Conservation (phyloP, 768 basidiomycete species). For the Suillus clintonianus region DNA sequence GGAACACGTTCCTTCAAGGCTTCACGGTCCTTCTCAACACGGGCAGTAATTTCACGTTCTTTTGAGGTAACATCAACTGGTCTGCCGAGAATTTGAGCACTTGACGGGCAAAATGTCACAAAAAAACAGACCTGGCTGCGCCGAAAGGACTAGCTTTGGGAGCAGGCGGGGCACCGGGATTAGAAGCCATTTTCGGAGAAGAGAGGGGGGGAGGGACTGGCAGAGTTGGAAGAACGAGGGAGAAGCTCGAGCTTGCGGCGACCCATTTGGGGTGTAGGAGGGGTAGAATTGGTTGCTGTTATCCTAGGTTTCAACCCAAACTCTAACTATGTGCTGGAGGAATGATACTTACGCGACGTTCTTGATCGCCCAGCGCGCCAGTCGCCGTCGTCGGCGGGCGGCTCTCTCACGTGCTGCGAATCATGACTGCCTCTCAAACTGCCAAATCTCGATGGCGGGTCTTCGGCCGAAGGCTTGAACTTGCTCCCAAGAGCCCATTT, state of each 20-base stretch:
- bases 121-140: slow-evolving; percentile 62
- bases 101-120: not conserved
- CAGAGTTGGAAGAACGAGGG: slow-evolving; percentile 74
- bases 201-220: slow-evolving; percentile 76
- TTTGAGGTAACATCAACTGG: slow-evolving; percentile 82
- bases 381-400: slow-evolving; percentile 58
- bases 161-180: slow-evolving; percentile 37
- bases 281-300: slow-evolving; percentile 69
- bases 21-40: slow-evolving; percentile 66
- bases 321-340: slow-evolving; percentile 8
- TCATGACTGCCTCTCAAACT: slow-evolving; percentile 53
- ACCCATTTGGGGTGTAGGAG: slow-evolving; percentile 78
- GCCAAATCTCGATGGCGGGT: slow-evolving; percentile 47
- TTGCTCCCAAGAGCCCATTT: slow-evolving; percentile 75
- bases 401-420: slow-evolving; percentile 52
- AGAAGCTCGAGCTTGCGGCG: slow-evolving; percentile 85
- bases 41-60: slow-evolving; percentile 75
- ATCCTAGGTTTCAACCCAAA: slow-evolving; percentile 14
- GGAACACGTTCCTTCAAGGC: slow-evolving; percentile 35
- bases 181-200: slow-evolving; percentile 69
- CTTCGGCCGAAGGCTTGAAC: slow-evolving; percentile 58
- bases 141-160: slow-evolving; percentile 82
- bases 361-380: slow-evolving; percentile 63
- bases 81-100: slow-evolving; percentile 38
- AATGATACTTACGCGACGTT: slow-evolving; percentile 59